phyloP scores from a whole-genome alignment of 1,139 yeast genomes.

The Yamadazyma songkhlaensis region DNA sequence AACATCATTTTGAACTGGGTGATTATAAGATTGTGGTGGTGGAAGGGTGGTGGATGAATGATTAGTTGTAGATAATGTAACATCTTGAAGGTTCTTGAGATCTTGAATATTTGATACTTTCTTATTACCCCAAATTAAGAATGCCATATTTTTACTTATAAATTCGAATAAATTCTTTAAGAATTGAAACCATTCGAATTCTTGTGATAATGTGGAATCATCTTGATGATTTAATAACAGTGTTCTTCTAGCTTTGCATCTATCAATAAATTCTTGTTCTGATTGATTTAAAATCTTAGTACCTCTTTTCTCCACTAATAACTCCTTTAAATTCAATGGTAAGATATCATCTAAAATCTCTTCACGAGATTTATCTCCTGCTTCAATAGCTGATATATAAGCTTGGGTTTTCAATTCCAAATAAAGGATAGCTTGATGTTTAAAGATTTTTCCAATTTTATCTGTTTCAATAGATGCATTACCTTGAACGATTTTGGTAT shows the following conservation, averaged over 20 bases:
- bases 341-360: slow-evolving; percentile 77
- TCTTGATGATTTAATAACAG: slow-evolving; percentile 50
- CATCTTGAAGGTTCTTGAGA: neutral
- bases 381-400: slow-evolving; percentile 81
- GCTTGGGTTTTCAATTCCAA: slow-evolving; percentile 94
- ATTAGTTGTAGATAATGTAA: neutral
- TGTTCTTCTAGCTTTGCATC: slow-evolving; percentile 69
- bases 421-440: slow-evolving; percentile 75
- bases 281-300: slow-evolving; percentile 52
- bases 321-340: slow-evolving; percentile 60
- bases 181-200: slow-evolving; percentile 32
- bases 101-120: slow-evolving; percentile 2
- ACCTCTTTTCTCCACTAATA: slow-evolving; percentile 22
- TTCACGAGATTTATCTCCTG: slow-evolving; percentile 62
- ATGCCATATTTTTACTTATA: slow-evolving; percentile 70
- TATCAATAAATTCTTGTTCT: slow-evolving; percentile 65
- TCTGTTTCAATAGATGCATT: slow-evolving; percentile 28
- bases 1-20: slow-evolving; percentile 2
- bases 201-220: slow-evolving; percentile 41
- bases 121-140: slow-evolving; percentile 67
- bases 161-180: slow-evolving; percentile 72
- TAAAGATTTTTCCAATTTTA: slow-evolving; percentile 58
- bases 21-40: neutral
- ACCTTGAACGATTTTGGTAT: slow-evolving; percentile 33
- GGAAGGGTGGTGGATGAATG: neutral